These are phyloP conservation scores for Syzygium grande DNA, from an alignment of 345 rosid genomes.

Conservation along the genomic window DNA sequence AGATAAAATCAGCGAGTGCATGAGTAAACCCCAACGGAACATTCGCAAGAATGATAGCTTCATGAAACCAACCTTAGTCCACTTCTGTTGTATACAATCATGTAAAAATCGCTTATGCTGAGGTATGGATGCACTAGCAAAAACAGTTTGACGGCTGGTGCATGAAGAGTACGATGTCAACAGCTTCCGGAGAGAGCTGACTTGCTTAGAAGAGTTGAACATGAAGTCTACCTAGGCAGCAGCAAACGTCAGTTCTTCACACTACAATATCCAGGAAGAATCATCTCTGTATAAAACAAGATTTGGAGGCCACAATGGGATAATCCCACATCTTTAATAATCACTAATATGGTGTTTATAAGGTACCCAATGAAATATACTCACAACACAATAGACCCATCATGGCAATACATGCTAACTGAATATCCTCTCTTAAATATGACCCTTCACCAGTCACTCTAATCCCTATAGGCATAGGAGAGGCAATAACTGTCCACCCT, in stretches of 20 bases:
- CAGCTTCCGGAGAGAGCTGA: slow-evolving; percentile 68
- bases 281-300: neutral
- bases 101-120: slow-evolving; percentile 76
- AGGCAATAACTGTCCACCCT: neutral
- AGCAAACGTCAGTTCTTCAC: slow-evolving; percentile 4
- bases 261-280: neutral
- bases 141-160: slow-evolving; percentile 70
- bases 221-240: slow-evolving; percentile 74
- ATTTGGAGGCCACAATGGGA: neutral
- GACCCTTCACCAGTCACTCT: neutral
- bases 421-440: neutral
- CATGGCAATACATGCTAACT: neutral
- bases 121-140: slow-evolving; percentile 94
- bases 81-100: slow-evolving; percentile 86
- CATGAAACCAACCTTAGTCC: slow-evolving; percentile 71
- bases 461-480: neutral
- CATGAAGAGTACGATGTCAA: slow-evolving; percentile 67
- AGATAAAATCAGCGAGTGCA: neutral
- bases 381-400: neutral
- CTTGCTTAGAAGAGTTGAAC: slow-evolving; percentile 84
- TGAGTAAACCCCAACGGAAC: neutral
- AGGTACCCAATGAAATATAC: neutral
- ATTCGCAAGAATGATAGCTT: neutral
- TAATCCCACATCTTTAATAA: neutral
- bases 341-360: neutral